Evolutionary conservation across 2,329 filamentous ascomycete genomes (phyloP).

Genomic region (Aspergillus sp.): DNA sequence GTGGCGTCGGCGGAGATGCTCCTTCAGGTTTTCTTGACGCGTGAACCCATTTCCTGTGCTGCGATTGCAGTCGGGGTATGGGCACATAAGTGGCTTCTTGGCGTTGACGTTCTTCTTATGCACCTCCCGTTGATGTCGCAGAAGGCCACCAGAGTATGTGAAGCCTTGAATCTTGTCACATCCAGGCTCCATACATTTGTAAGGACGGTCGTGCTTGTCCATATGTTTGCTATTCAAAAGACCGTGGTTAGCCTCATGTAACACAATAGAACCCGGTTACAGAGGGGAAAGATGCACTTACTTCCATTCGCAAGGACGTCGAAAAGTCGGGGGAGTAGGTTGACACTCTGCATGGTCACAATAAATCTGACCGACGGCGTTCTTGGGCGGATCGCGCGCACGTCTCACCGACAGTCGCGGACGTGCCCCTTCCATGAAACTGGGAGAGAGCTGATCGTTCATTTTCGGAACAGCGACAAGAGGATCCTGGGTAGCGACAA

Average conservation of each 20-base stretch:
- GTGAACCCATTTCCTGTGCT: constrained; percentile 89
- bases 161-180: constrained; percentile 94
- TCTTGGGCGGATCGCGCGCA: constrained; percentile 61
- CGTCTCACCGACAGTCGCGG: constrained; percentile 49
- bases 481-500: constrained; percentile 41
- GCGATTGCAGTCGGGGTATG: constrained; percentile 84
- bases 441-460: constrained; percentile 38
- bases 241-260: constrained; percentile 25
- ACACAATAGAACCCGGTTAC: constrained; percentile 23
- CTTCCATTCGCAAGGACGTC: constrained; percentile 92
- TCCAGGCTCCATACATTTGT: constrained; percentile 78
- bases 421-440: constrained; percentile 41
- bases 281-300: constrained; percentile 57
- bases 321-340: constrained; percentile 68
- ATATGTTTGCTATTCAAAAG: constrained; percentile 78
- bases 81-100: constrained; percentile 85
- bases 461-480: constrained; percentile 41
- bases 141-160: constrained; percentile 88
- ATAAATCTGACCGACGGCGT: constrained; percentile 73
- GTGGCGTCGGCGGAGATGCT: constrained; percentile 91
- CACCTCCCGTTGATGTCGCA: constrained; percentile 90
- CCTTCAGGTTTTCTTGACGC: constrained; percentile 89
- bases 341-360: constrained; percentile 74
- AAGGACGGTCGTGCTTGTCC: constrained; percentile 96
- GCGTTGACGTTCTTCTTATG: constrained; percentile 88